These are phyloP conservation scores for Megacollybia marginata DNA, from an alignment of 768 basidiomycete genomes.

Conservation along the genomic window DNA sequence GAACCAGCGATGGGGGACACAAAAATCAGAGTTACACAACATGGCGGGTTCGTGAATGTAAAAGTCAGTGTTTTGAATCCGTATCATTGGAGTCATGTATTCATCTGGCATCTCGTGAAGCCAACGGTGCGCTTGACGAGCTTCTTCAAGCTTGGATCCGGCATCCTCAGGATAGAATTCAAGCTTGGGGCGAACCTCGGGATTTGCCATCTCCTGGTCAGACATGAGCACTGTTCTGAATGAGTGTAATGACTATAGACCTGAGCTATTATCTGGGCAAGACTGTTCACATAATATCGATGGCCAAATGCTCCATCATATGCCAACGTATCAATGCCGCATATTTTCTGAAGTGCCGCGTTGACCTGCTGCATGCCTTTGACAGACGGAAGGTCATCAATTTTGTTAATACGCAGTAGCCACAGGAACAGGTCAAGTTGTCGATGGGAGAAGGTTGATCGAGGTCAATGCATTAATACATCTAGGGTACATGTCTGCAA, in stretches of 20 bases:
- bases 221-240: constrained; percentile 4
- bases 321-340: constrained; percentile 1
- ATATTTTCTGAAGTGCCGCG: constrained; percentile 13
- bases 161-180: constrained; percentile 29
- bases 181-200: constrained; percentile 23
- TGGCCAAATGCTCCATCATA: constrained; percentile 21
- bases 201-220: constrained; percentile 29
- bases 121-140: constrained; percentile 19
- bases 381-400: constrained; percentile 14
- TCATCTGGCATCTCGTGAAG: constrained; percentile 14
- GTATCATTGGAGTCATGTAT: constrained; percentile 19
- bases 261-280: constrained; percentile 21
- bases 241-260: neutral
- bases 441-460: constrained; percentile 19
- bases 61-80: constrained; percentile 14
- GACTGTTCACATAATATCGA: constrained; percentile 21
- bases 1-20: constrained; percentile 21
- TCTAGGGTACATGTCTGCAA: constrained; percentile 21
- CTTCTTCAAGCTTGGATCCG: constrained; percentile 12
- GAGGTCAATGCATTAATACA: constrained; percentile 22
- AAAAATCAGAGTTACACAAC: constrained; percentile 3
- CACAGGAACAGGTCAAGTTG: too few species aligned
- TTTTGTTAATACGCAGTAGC: constrained; percentile 14
- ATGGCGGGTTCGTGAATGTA: constrained; percentile 21
- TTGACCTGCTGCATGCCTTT: neutral